A percentile compares a stretch with the other conserved stretches of the same genome.
phyloP scores from a whole-genome alignment of 371 early-diverging fungal genomes.

The Apophysomyces variabilis region DNA sequence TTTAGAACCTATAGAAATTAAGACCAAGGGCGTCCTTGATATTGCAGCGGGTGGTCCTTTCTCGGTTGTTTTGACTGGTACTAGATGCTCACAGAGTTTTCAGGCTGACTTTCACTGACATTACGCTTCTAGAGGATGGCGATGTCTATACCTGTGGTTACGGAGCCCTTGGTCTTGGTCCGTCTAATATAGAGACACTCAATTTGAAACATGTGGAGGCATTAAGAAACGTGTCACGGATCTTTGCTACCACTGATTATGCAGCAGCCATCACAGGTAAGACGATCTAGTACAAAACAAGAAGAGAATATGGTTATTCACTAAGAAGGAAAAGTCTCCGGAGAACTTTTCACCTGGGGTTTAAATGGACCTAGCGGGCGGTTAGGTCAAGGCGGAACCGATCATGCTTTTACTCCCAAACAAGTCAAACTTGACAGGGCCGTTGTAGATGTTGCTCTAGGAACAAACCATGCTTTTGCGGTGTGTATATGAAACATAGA shows the following conservation, averaged over 20 bases:
- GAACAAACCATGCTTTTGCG: conserved; percentile 56
- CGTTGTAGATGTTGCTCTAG: conserved; percentile 53
- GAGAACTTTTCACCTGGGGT: conserved; percentile 65
- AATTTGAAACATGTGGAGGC: conserved; percentile 41
- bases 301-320: neutral
- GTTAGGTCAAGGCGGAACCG: conserved; percentile 52
- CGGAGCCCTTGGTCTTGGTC: conserved; percentile 72
- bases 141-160: conserved; percentile 74
- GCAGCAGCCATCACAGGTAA: conserved; percentile 65
- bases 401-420: conserved; percentile 52
- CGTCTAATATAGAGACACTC: conserved; percentile 51
- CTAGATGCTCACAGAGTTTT: neutral
- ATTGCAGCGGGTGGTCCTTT: conserved; percentile 81
- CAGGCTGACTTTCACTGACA: neutral
- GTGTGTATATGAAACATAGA: conserved; percentile 28
- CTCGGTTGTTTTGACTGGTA: conserved; percentile 63
- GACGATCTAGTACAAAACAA: neutral
- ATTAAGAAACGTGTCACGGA: conserved; percentile 35
- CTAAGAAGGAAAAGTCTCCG: conserved; percentile 31
- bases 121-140: conserved; percentile 44
- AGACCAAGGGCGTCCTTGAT: conserved; percentile 41
- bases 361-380: conserved; percentile 58
- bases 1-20: conserved; percentile 58
- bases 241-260: conserved; percentile 65
- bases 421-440: conserved; percentile 38